Evolutionary conservation across 208 protist species (phyloP), one percentile per base, ranked within the genome.

Genomic region (Eutreptiella sp.): DNA sequence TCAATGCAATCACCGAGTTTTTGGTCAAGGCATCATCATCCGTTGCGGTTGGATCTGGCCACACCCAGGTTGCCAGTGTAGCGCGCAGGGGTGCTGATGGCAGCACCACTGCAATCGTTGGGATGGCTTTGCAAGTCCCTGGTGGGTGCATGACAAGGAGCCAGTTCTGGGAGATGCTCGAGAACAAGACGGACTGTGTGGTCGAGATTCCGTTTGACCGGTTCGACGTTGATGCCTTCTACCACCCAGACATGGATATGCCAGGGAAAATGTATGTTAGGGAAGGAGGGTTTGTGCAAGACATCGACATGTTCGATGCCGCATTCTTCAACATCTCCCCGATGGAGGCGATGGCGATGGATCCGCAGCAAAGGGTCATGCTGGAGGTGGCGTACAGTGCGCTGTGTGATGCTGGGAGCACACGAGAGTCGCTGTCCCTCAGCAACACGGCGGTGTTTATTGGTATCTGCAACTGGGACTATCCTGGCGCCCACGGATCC

Each of bases 281-380:
- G n/a, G n/a, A n/a, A n/a, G n/a, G n/a, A n/a, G n/a, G n/a, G n/a
- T n/a, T n/a, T n/a, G n/a, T n/a, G n/a, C n/a, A n/a, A n/a, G n/a
- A n/a, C n/a, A n/a, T n/a, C n/a, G n/a, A n/a, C n/a, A 2, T 1
- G 1, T 76, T 77, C 27, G 70, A 78, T 57, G n/a, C 39, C 19
- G 34, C 19, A 21, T 68, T 65, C 27, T 76, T 53, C 31, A 23
- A 1, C 4, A 68, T 75, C 27, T 60, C 38, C 4, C 28, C 27
- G 2, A 21, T 36, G 16, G 68, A 76, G 3, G 67, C 61, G 1
- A 24, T 24, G 23, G 11, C 23, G n/a, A 73, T 77, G 70, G 70
- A 75, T 43, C 70, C 70, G 31, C 70, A 75, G 66, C 70, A 75
- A 47, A 2, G 70, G n/a, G 29, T 75, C 7, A 9, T 75, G 16